Conservation (phyloP, 73 alveolate genomes). For the Tetrahymena malaccensis region DNA sequence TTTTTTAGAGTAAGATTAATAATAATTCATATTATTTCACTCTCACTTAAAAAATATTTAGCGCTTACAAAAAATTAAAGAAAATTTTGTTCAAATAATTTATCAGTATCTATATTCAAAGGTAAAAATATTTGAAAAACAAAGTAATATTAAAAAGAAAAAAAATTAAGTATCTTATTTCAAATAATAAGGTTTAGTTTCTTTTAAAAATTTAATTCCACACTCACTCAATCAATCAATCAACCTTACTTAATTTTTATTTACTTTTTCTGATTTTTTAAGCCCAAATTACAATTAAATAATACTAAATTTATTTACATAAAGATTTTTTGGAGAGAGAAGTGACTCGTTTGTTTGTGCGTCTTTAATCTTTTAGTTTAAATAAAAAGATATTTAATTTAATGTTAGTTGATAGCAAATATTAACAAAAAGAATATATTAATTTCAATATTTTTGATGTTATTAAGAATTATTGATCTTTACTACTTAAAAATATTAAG, state of each 20-base stretch:
- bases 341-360: slow-evolving; percentile 28
- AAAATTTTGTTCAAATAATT: background rate
- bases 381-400: background rate
- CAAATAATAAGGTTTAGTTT: too few relatives aligned
- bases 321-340: slow-evolving; percentile 34
- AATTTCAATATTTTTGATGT: too few relatives aligned
- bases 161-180: background rate
- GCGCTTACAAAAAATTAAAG: too few relatives aligned
- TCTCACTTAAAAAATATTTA: background rate
- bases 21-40: too few relatives aligned
- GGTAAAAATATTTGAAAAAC: background rate
- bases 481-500: background rate
- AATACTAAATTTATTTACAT: background rate
- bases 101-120: background rate
- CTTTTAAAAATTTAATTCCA: background rate
- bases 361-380: slow-evolving; percentile 26
- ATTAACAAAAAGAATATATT: background rate
- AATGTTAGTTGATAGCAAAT: background rate
- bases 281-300: too few relatives aligned
- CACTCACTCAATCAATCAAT: too few relatives aligned
- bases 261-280: background rate
- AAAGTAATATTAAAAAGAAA: background rate
- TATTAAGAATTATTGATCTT: background rate
- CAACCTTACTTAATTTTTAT: too few relatives aligned
- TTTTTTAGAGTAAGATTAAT: too few relatives aligned